Conservation (phyloP, 768 basidiomycete species). For the Ramaria rubella region DNA sequence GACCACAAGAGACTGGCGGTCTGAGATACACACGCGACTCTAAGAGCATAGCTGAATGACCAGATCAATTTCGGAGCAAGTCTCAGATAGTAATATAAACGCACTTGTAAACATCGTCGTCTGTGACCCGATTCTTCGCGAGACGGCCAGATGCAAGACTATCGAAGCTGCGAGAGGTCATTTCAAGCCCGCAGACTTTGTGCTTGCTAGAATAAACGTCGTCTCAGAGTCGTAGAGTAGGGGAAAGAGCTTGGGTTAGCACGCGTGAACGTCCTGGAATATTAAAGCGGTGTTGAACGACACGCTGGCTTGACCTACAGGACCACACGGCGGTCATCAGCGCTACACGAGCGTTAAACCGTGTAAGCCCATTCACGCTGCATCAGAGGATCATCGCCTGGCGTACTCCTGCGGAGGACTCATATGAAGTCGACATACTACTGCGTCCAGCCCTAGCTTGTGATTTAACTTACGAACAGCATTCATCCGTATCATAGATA, state of each 20-base stretch:
- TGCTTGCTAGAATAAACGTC: not conserved
- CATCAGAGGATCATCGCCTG: no score
- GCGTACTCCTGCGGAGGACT: no score
- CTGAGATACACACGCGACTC: conserved; percentile 66
- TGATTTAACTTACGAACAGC: no score
- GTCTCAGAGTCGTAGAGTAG: not conserved
- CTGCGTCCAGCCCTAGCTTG: no score
- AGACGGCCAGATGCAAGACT: conserved; percentile 63
- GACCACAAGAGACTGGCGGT: not conserved
- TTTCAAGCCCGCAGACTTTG: not conserved
- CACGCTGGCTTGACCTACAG: not conserved
- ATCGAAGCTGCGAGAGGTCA: conserved; percentile 45
- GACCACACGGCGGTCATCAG: not conserved
- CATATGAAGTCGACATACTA: no score
- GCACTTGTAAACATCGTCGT: conserved; percentile 84
- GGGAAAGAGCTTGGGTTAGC: not conserved
- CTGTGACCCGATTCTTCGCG: conserved; percentile 70
- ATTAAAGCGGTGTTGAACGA: not conserved
- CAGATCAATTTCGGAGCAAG: conserved; percentile 9
- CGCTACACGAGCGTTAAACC: not conserved
- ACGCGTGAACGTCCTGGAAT: not conserved
- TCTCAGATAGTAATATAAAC: conserved; percentile 19
- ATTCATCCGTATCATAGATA: no score
- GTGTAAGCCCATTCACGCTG: no score
- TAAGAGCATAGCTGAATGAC: conserved; percentile 60